Evolutionary conservation across 2,329 filamentous ascomycete species (phyloP).

Genomic region (Boeremia lycopersici): DNA sequence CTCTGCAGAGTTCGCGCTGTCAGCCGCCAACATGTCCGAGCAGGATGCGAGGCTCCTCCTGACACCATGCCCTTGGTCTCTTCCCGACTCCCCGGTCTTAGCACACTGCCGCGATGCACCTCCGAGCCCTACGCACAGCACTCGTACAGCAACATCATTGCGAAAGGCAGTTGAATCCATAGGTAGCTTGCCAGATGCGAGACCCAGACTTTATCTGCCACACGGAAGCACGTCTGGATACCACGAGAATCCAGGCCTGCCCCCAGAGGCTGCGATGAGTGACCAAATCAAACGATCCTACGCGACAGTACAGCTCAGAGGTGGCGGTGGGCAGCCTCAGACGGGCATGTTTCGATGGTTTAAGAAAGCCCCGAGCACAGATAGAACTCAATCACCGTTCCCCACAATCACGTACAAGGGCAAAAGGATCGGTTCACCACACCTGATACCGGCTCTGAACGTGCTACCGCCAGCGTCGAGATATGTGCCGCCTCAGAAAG

Average conservation of each 20-base stretch:
- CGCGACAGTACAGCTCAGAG: background rate
- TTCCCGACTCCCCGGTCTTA: background rate
- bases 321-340: background rate
- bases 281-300: background rate
- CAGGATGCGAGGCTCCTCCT: background rate
- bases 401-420: background rate
- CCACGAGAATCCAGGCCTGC: background rate
- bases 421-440: slow-evolving; percentile 1
- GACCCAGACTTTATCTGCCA: background rate
- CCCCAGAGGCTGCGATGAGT: background rate
- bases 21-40: background rate
- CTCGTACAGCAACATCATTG: background rate
- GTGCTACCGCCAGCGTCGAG: slow-evolving; percentile 1
- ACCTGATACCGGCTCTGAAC: background rate
- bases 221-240: background rate
- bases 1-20: background rate
- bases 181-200: background rate
- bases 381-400: too few species aligned
- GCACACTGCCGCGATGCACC: too few species aligned
- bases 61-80: background rate
- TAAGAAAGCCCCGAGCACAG: background rate
- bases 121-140: background rate
- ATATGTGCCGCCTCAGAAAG: background rate
- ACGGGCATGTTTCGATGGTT: background rate
- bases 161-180: too few species aligned